These are phyloP conservation scores for Phytophthora palmivora DNA, from an alignment of 352 stramenopile species.

Conservation along the genomic window DNA sequence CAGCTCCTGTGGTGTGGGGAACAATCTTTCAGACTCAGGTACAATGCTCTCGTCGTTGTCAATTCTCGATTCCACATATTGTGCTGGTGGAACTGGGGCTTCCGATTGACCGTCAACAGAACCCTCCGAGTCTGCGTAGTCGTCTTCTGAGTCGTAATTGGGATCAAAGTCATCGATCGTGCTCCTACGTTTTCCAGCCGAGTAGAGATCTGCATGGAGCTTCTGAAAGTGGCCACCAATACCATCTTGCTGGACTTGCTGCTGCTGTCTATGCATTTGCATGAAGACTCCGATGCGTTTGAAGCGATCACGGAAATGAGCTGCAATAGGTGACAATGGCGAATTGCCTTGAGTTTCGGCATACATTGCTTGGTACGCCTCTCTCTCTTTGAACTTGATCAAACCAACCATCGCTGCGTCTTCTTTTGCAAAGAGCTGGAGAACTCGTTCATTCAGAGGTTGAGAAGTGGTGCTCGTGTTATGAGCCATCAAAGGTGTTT, in stretches of 20 bases:
- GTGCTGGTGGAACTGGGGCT: conserved; percentile 19
- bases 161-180: conserved; percentile 14
- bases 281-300: conserved; percentile 64
- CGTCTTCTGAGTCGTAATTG: conserved; percentile 21
- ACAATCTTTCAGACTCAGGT: conserved; percentile 35
- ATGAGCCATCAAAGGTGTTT: not conserved
- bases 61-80: conserved; percentile 40
- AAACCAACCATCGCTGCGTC: conserved; percentile 63
- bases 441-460: conserved; percentile 37
- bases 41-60: conserved; percentile 29
- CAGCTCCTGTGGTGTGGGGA: conserved; percentile 59
- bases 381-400: conserved; percentile 76
- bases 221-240: conserved; percentile 74
- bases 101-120: not conserved
- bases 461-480: not conserved
- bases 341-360: conserved; percentile 50
- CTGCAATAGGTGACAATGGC: conserved; percentile 52
- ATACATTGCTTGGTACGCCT: conserved; percentile 34
- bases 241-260: conserved; percentile 45
- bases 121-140: conserved; percentile 22
- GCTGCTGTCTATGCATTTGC: conserved; percentile 44
- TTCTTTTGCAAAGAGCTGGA: conserved; percentile 60
- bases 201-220: conserved; percentile 57
- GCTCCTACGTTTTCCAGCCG: conserved; percentile 6
- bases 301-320: conserved; percentile 71